A percentile compares a stretch with the other conserved stretches of the same genome.
Conservation (phyloP, 2,329 filamentous ascomycete species). For the Acarospora socialis region DNA sequence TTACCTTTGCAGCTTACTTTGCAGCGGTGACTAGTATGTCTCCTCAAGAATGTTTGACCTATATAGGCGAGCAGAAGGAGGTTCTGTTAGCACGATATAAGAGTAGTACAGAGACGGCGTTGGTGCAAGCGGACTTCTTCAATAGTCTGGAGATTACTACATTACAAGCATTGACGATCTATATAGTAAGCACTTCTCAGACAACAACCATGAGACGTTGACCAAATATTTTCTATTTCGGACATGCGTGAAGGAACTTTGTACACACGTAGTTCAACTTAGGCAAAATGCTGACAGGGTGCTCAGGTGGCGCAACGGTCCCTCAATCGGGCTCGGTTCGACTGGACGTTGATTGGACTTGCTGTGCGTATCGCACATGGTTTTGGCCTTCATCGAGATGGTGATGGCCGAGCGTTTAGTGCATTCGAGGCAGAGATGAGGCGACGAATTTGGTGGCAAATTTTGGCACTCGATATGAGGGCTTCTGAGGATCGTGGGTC, state of each 20-base stretch:
- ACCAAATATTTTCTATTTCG: too few relatives aligned
- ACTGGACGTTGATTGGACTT: slow-evolving; percentile 11
- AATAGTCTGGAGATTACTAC: slow-evolving; percentile 10
- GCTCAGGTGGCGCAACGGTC: too few relatives aligned
- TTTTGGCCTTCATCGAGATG: slow-evolving; percentile 11
- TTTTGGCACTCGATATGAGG: slow-evolving; percentile 45
- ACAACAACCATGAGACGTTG: too few relatives aligned
- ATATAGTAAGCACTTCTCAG: slow-evolving; percentile 8
- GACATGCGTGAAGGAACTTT: too few relatives aligned
- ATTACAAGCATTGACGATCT: slow-evolving; percentile 12
- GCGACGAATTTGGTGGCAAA: slow-evolving; percentile 44
- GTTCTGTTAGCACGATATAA: slow-evolving; percentile 9
- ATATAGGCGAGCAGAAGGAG: slow-evolving; percentile 7
- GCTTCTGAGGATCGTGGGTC: slow-evolving; percentile 50
- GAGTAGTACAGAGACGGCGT: slow-evolving; percentile 10
- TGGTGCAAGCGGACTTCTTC: slow-evolving; percentile 10
- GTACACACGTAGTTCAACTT: too few relatives aligned
- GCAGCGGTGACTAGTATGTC: slow-evolving; percentile 11
- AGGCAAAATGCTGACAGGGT: too few relatives aligned
- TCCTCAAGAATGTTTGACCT: slow-evolving; percentile 8
- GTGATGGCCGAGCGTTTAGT: slow-evolving; percentile 4
- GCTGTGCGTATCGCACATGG: slow-evolving; percentile 11
- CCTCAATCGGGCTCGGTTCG: slow-evolving; percentile 7
- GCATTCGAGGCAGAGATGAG: slow-evolving; percentile 42
- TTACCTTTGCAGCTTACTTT: slow-evolving; percentile 13